phyloP scores from a whole-genome alignment of 139 green algal genomes.

The Chlorella vulgaris region DNA sequence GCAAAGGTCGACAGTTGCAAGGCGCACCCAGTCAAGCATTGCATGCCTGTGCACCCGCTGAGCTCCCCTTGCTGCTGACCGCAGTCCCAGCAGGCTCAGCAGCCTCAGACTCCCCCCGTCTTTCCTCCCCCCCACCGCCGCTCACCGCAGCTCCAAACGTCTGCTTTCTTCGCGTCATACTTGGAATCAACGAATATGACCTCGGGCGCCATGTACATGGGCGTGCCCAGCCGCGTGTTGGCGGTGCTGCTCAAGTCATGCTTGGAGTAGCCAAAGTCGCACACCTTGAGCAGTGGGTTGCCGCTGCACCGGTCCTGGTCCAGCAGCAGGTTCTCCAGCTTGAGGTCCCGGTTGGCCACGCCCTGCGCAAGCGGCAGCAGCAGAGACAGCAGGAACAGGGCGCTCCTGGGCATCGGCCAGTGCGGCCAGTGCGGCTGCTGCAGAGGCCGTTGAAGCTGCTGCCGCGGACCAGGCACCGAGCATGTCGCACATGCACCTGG shows the following conservation, averaged over 20 bases:
- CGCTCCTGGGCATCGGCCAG: no score
- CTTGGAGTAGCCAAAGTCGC: constrained; percentile 76
- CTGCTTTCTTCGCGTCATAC: constrained; percentile 72
- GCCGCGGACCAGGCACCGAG: no score
- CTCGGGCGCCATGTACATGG: constrained; percentile 85
- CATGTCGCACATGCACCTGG: no score
- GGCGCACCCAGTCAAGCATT: no score
- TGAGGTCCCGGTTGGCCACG: constrained; percentile 67
- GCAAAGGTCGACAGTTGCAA: background rate
- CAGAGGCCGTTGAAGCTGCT: no score
- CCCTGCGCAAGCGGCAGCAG: constrained; percentile 40
- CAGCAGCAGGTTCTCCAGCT: constrained; percentile 71
- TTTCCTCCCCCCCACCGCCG: no score
- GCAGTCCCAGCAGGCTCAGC: no score
- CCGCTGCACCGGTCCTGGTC: constrained; percentile 38
- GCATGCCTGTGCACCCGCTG: no score
- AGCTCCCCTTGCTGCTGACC: no score
- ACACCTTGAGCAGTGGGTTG: constrained; percentile 67
- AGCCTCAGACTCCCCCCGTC: no score
- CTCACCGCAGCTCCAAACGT: constrained; percentile 74
- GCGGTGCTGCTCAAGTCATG: constrained; percentile 62
- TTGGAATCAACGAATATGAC: constrained; percentile 50
- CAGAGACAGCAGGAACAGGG: no score
- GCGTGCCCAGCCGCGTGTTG: constrained; percentile 62
- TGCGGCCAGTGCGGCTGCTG: no score